Percentiles rank a stretch among this genome's conserved stretches.
phyloP scores from a whole-genome alignment of 148 eudicot genomes.

The Vaccinium vitisidaea region DNA sequence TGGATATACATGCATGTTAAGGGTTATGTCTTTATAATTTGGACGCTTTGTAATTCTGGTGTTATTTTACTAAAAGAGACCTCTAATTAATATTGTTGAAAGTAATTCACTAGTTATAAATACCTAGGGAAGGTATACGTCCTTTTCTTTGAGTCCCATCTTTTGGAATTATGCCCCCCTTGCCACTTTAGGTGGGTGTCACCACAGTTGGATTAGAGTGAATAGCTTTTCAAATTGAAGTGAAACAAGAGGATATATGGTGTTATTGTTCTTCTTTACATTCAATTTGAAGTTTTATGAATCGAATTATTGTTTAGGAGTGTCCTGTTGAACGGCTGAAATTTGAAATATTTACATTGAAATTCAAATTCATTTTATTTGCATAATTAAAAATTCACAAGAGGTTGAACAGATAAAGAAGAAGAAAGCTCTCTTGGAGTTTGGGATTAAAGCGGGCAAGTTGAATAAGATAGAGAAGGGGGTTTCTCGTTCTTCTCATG shows the following conservation, averaged over 20 bases:
- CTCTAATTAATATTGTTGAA: neutral
- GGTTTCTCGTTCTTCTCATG: too few species aligned
- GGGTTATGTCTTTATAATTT: neutral
- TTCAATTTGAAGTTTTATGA: too few species aligned
- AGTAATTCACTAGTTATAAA: neutral
- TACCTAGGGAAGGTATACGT: constrained; percentile 11
- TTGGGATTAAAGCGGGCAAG: too few species aligned
- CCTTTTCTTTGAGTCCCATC: neutral
- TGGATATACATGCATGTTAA: too few species aligned
- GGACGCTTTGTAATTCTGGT: neutral
- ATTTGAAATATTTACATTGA: too few species aligned
- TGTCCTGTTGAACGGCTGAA: too few species aligned
- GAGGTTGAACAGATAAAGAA: too few species aligned
- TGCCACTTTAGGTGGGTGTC: neutral
- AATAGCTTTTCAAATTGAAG: neutral
- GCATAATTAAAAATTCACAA: too few species aligned
- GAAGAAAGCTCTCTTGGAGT: too few species aligned
- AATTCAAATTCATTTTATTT: too few species aligned
- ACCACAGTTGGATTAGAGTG: neutral
- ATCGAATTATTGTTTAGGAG: too few species aligned
- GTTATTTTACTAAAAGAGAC: neutral
- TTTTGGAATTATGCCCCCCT: neutral
- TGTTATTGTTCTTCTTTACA: neutral
- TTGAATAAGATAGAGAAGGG: too few species aligned
- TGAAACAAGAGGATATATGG: neutral